Conservation (phyloP, 768 basidiomycete species). For the Cystobasidium tubakii region DNA sequence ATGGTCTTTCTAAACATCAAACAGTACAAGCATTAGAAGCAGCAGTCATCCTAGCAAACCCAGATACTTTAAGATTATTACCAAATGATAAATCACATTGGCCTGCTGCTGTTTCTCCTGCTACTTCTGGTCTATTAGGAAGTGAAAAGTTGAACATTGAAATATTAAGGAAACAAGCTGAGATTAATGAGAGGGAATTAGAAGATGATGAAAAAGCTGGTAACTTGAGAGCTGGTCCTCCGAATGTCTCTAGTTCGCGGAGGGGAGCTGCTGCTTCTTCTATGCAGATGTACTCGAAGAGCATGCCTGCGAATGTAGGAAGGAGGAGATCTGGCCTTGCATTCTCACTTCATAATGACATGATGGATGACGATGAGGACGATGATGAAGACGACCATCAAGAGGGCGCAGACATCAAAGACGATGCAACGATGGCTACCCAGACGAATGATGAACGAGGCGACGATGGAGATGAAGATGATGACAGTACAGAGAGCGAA, state of each 20-base stretch:
- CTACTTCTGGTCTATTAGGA: slow-evolving; percentile 45
- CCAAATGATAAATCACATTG: slow-evolving; percentile 91
- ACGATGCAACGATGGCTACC: neutral
- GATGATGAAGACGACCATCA: slow-evolving; percentile 3
- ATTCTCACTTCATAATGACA: slow-evolving; percentile 4
- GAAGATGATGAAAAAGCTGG: neutral
- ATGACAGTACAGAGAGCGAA: slow-evolving; percentile 9
- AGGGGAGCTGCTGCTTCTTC: neutral
- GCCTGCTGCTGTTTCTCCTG: slow-evolving; percentile 47
- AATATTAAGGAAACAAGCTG: slow-evolving; percentile 32
- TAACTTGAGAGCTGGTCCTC: neutral
- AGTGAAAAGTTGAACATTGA: slow-evolving; percentile 44
- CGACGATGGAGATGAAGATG: slow-evolving; percentile 9
- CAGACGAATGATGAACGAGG: neutral
- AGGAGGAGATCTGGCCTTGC: slow-evolving; percentile 7
- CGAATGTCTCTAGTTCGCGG: neutral
- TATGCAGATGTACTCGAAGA: slow-evolving; percentile 14
- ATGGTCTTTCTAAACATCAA: slow-evolving; percentile 89
- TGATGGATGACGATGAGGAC: slow-evolving; percentile 20
- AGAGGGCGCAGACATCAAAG: neutral
- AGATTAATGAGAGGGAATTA: slow-evolving; percentile 3
- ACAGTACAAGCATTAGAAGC: slow-evolving; percentile 97
- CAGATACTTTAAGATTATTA: slow-evolving; percentile 59
- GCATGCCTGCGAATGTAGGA: slow-evolving; percentile 13
- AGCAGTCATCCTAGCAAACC: slow-evolving; percentile 86